Percentiles rank a stretch among this genome's conserved stretches.
phyloP scores from a whole-genome alignment of 2,329 filamentous ascomycete genomes.

The Amylocarpus encephaloides region DNA sequence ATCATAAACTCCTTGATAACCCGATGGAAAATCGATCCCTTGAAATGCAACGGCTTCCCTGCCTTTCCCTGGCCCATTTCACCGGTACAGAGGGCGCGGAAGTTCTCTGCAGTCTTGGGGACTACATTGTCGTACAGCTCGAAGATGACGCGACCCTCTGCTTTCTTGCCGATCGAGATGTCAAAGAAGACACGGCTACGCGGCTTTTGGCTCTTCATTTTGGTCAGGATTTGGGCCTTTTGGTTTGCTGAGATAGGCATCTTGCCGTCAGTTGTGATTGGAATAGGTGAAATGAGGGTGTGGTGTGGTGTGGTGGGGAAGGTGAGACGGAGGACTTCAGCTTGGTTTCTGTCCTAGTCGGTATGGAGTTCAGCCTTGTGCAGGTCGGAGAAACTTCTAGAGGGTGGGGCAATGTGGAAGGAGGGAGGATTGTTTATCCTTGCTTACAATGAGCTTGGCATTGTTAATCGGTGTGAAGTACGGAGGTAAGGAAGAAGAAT shows the following conservation, averaged over 20 bases:
- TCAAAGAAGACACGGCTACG: conserved; percentile 83
- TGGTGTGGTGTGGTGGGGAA: background rate
- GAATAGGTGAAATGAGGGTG: background rate
- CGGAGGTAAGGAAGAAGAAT: too few species aligned
- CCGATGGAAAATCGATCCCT: conserved; percentile 87
- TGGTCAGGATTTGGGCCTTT: conserved; percentile 27
- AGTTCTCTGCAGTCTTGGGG: conserved; percentile 95
- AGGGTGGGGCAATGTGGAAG: background rate
- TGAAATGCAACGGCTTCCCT: conserved; percentile 86
- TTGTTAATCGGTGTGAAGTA: too few species aligned
- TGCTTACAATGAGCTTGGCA: too few species aligned
- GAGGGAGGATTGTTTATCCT: background rate
- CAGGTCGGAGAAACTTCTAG: background rate
- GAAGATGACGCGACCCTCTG: conserved; percentile 74
- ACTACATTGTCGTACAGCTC: conserved; percentile 74
- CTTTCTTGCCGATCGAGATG: conserved; percentile 69
- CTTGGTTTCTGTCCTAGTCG: background rate
- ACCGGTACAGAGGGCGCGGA: conserved; percentile 87
- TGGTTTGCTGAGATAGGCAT: conserved; percentile 14
- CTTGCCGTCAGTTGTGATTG: background rate
- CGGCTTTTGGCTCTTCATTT: conserved; percentile 31
- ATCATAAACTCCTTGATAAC: conserved; percentile 99
- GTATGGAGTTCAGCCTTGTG: background rate
- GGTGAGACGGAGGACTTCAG: background rate
- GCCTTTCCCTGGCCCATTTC: conserved; percentile 81